phyloP scores from a whole-genome alignment of 306 rosid genomes.

The Prunus mira region DNA sequence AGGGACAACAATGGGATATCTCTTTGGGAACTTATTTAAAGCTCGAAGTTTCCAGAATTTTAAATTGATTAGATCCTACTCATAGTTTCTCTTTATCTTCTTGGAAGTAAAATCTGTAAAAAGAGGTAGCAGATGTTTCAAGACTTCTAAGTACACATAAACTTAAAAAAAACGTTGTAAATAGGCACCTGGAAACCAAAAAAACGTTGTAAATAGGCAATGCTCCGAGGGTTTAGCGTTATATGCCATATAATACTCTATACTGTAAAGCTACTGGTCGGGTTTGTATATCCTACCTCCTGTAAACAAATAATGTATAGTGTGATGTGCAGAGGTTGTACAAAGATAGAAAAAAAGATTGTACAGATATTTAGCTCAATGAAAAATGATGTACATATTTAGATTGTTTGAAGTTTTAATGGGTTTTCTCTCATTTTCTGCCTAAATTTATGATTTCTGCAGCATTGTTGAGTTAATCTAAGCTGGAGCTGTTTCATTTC shows the following conservation, averaged over 20 bases:
- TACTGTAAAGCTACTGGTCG: slow-evolving; percentile 13
- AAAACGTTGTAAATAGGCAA: background rate
- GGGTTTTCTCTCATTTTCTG: background rate
- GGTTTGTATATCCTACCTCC: slow-evolving; percentile 5
- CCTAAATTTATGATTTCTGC: too few species aligned
- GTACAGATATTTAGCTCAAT: slow-evolving; percentile 15
- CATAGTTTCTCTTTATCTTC: slow-evolving; percentile 41
- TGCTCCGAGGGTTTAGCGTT: background rate
- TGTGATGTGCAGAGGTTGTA: slow-evolving; percentile 28
- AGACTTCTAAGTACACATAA: background rate
- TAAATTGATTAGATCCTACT: slow-evolving; percentile 70
- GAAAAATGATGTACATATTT: background rate
- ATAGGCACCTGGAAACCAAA: slow-evolving; percentile 12
- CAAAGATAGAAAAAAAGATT: slow-evolving; percentile 19
- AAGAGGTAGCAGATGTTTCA: slow-evolving; percentile 2
- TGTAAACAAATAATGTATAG: slow-evolving; percentile 14
- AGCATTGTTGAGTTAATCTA: background rate
- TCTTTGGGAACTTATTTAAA: slow-evolving; percentile 71
- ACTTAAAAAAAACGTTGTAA: background rate
- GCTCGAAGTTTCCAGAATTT: slow-evolving; percentile 67
- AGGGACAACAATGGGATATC: slow-evolving; percentile 56
- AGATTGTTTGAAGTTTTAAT: background rate
- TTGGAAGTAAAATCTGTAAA: slow-evolving; percentile 28
- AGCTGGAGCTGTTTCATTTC: too few species aligned
- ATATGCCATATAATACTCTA: slow-evolving; percentile 10